Evolutionary conservation across 2,329 filamentous ascomycete genomes (phyloP).

Genomic region (Mariannaea sp.): DNA sequence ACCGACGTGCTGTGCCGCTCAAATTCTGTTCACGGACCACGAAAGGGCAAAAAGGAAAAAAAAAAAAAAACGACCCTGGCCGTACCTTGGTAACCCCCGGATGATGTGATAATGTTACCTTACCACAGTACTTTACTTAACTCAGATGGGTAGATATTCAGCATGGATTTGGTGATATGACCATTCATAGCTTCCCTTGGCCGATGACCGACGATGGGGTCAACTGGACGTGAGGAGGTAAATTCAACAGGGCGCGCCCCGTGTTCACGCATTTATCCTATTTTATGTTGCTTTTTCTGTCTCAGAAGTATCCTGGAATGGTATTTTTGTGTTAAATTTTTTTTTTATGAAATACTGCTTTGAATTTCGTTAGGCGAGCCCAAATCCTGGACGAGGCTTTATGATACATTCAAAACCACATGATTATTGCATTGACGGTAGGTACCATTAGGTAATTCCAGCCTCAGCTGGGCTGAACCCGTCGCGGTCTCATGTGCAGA

Average conservation of each 20-base stretch:
- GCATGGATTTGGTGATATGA: conserved; percentile 1
- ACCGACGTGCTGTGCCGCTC: conserved; percentile 1
- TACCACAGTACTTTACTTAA: conserved; percentile 1
- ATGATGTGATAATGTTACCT: not conserved
- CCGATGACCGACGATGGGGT: not conserved
- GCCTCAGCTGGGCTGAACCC: not conserved
- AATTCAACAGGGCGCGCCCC: not conserved
- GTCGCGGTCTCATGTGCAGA: no score
- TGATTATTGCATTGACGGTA: not conserved
- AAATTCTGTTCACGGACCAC: not conserved
- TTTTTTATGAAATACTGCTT: not conserved
- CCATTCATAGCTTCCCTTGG: not conserved
- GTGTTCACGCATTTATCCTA: not conserved
- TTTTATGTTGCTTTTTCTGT: conserved; percentile 8
- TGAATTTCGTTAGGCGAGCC: not conserved
- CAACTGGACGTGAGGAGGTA: not conserved
- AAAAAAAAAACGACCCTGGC: not conserved
- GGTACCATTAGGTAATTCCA: not conserved
- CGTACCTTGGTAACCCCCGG: not conserved
- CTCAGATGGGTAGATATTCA: no score
- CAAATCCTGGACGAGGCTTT: not conserved
- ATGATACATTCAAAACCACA: not conserved
- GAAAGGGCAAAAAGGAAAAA: not conserved
- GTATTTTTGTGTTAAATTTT: no score
- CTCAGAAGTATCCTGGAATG: no score